Conservation (phyloP, 768 basidiomycete species). For the Asterophora parasitica region DNA sequence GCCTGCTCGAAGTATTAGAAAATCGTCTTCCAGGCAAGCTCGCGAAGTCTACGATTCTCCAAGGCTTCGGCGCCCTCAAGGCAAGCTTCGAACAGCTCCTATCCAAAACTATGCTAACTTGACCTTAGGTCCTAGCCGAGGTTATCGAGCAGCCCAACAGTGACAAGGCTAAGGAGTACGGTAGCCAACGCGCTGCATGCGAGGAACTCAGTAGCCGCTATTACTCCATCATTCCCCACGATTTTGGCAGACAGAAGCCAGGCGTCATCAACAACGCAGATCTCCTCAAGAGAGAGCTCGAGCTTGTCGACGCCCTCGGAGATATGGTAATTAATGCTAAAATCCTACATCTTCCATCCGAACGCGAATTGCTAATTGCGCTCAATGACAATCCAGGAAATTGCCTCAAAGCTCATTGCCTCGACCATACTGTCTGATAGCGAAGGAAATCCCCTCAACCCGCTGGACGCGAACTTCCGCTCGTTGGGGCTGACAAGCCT, state of each 20-base stretch:
- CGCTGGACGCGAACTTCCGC: conserved; percentile 50
- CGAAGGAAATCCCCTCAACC: conserved; percentile 46
- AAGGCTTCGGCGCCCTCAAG: conserved; percentile 56
- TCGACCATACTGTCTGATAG: conserved; percentile 33
- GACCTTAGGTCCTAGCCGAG: conserved; percentile 26
- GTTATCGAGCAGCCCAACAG: conserved; percentile 44
- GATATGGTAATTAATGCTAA: conserved; percentile 44
- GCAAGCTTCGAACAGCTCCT: conserved; percentile 17
- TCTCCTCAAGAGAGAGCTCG: conserved; percentile 48
- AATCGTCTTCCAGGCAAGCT: conserved; percentile 40
- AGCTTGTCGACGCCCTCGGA: conserved; percentile 59
- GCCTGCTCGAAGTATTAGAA: background rate
- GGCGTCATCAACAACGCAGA: conserved; percentile 34
- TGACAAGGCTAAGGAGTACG: conserved; percentile 31
- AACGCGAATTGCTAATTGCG: background rate
- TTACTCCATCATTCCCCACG: conserved; percentile 62
- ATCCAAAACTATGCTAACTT: background rate
- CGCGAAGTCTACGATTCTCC: conserved; percentile 54
- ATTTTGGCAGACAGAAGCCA: conserved; percentile 49
- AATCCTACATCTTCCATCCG: too few relatives aligned
- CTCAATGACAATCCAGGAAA: conserved; percentile 32
- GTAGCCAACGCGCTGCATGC: conserved; percentile 35
- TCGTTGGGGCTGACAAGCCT: conserved; percentile 49
- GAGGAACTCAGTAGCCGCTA: conserved; percentile 46
- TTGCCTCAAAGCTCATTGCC: conserved; percentile 53